Evolutionary conservation across 2,329 filamentous ascomycete genomes (phyloP).

Genomic region (Diaporthe sp.): DNA sequence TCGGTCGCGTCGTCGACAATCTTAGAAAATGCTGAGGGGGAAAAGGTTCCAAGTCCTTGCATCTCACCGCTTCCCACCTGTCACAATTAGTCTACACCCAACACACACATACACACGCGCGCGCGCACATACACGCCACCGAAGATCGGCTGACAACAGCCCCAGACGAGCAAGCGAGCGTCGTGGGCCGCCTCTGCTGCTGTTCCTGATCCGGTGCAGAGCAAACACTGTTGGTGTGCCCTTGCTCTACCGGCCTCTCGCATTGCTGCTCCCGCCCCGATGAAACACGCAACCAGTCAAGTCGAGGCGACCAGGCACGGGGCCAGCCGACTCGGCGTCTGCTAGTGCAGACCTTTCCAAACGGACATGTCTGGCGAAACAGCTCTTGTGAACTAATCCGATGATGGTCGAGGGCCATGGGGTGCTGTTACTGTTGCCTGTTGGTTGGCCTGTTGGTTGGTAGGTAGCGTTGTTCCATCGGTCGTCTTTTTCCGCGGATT

Average conservation of each 20-base stretch:
- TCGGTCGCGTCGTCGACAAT: background rate
- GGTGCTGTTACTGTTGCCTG: slow-evolving; percentile 3
- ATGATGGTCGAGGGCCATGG: background rate
- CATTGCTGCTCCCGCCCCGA: slow-evolving; percentile 9
- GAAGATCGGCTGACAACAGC: slow-evolving; percentile 2
- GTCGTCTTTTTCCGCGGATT: background rate
- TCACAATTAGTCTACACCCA: background rate
- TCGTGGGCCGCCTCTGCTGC: background rate
- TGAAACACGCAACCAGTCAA: slow-evolving; percentile 26
- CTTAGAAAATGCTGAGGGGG: slow-evolving; percentile 10
- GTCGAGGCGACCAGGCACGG: slow-evolving; percentile 7
- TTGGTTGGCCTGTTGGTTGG: too few species aligned
- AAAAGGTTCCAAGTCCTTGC: slow-evolving; percentile 19
- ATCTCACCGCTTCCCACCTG: slow-evolving; percentile 4
- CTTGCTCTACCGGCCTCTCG: background rate
- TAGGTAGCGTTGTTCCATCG: background rate
- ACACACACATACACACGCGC: background rate
- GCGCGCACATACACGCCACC: background rate
- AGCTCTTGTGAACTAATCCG: slow-evolving; percentile 12
- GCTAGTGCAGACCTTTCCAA: slow-evolving; percentile 16
- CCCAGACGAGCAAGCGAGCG: background rate
- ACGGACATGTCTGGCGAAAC: background rate
- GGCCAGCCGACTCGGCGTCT: slow-evolving; percentile 20
- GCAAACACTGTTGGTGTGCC: background rate
- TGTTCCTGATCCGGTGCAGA: background rate